phyloP scores from a whole-genome alignment of 148 eudicot genomes.

The Beta vulgaris region DNA sequence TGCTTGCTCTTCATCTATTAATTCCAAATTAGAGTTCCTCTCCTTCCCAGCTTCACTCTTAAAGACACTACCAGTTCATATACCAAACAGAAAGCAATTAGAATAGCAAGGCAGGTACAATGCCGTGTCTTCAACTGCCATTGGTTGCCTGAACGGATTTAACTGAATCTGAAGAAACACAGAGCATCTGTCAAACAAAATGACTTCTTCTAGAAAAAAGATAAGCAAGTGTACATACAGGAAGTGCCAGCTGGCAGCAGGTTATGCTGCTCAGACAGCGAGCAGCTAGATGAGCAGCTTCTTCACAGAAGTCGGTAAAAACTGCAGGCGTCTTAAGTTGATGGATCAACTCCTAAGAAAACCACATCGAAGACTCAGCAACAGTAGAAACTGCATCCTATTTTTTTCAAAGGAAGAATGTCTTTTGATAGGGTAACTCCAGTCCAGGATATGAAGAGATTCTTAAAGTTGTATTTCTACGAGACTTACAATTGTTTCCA shows the following conservation, averaged over 20 bases:
- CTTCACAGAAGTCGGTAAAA: constrained; percentile 89
- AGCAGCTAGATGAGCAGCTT: constrained; percentile 81
- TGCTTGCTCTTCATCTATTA: neutral
- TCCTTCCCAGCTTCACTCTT: neutral
- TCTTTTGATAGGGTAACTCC: neutral
- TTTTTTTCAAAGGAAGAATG: neutral
- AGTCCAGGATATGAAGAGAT: neutral
- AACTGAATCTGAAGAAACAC: constrained; percentile 58
- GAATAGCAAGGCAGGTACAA: constrained; percentile 81
- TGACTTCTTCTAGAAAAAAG: neutral
- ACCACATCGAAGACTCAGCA: neutral
- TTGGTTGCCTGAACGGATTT: constrained; percentile 94
- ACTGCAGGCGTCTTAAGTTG: constrained; percentile 64
- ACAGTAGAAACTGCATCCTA: neutral
- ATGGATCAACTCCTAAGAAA: constrained; percentile 59
- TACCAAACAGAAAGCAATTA: constrained; percentile 81
- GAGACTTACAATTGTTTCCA: constrained; percentile 66
- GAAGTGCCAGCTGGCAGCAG: constrained; percentile 47
- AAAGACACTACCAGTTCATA: constrained; percentile 34
- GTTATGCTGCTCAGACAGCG: constrained; percentile 58
- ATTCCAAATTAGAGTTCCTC: neutral
- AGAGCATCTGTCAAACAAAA: neutral
- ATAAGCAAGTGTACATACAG: constrained; percentile 36
- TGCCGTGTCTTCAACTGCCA: constrained; percentile 68
- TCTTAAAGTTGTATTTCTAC: neutral